Base-by-base conservation (phyloP, 2,329 filamentous ascomycete species). In the Colletotrichum ledebouriae region DNA sequence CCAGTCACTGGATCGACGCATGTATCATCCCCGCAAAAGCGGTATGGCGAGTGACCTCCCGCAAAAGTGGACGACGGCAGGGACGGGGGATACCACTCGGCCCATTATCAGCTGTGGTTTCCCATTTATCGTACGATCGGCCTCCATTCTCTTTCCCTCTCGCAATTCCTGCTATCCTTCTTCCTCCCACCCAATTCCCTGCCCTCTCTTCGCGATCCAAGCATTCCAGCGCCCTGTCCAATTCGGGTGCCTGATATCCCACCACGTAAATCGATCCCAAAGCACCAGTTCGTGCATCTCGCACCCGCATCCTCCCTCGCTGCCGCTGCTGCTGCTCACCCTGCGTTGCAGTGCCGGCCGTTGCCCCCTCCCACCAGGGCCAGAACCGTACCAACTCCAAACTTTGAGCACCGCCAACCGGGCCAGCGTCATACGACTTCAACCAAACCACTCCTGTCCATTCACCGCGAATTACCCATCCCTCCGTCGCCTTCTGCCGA, bases 51-150 rank as follows among this genome's bases (percentile, higher is more conserved):
- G 52, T 17, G 20, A 55, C 52, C 11, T 20, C 6, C 11, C 17
- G 33, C 34, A 34, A n/a, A 39, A 17, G 52, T 55, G 34, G 52
- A 34, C 44, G 41, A 61, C 57, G 52, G 60, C 60, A 67, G 41
- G 65, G 65, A 65, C 64, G 53, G 44, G 61, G 33, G 20, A 22
- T 17, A 53, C 33, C 49, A 62, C 65, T 68, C 53, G 47, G 55
- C 61, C 52, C 65, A 68, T 68, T 61, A 65, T 68, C 61, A 68
- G 65, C 55, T 63, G 61, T 49, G 44, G 61, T 65, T 68, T 68
- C 61, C 62, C 63, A 52, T 65, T 68, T 65, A 71, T 71, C 70
- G 67, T 71, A 71, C 70, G 70, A 71, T 71, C 49, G 17, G 58
- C 61, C 68, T 63, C 67, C 56, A 42, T 59, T 57, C 50, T 50